Conservation (phyloP, 257 asterid species). For the Asclepias syriaca region DNA sequence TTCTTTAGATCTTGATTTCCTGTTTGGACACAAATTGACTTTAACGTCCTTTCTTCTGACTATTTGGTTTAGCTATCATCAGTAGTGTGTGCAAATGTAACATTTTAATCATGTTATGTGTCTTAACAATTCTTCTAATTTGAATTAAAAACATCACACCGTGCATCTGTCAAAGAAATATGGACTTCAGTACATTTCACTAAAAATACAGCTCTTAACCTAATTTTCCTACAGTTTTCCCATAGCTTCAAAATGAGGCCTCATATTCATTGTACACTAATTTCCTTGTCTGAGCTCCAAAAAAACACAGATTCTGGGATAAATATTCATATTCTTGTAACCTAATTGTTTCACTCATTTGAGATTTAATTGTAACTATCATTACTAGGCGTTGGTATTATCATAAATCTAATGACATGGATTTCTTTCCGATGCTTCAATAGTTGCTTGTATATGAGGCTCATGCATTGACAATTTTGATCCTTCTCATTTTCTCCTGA, state of each 20-base stretch:
- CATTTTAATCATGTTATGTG: neutral
- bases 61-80: neutral
- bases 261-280: neutral
- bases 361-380: neutral
- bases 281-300: neutral
- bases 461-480: slow-evolving; percentile 1
- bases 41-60: neutral
- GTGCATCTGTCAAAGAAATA: neutral
- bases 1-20: neutral
- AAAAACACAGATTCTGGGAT: neutral
- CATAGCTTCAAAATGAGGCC: neutral
- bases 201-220: too few species aligned
- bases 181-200: neutral
- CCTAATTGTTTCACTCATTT: neutral
- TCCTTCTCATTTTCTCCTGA: neutral
- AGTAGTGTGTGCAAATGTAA: neutral
- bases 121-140: neutral
- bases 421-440: neutral
- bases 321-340: neutral
- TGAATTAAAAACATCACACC: neutral
- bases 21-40: neutral
- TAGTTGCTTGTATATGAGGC: neutral
- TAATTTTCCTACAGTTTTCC: neutral
- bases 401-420: neutral
- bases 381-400: neutral